Evolutionary conservation across 1,284 basidiomycete genomes (phyloP).

Genomic region (Boletus sp.): DNA sequence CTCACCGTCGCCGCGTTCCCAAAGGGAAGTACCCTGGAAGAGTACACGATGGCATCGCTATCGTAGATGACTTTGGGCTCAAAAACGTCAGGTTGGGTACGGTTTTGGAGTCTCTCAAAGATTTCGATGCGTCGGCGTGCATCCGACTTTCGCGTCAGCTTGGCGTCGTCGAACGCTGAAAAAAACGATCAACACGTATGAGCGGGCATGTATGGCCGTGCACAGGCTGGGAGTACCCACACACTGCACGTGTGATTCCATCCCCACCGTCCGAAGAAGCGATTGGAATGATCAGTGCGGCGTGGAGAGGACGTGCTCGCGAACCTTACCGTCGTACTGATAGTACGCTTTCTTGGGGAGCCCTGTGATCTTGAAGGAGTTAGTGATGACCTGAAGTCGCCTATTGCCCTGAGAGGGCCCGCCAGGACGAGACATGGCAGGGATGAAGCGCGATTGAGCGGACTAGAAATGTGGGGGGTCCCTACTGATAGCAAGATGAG

Average conservation of each 20-base stretch:
- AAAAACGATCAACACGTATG: neutral
- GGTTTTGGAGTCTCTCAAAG: constrained; percentile 41
- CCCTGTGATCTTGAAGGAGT: neutral
- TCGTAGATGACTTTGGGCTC: constrained; percentile 43
- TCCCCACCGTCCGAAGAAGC: constrained; percentile 8
- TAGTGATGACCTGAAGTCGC: neutral
- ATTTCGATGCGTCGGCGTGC: constrained; percentile 35
- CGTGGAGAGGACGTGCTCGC: constrained; percentile 6
- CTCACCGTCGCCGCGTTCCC: constrained; percentile 29
- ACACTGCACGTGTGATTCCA: constrained; percentile 22
- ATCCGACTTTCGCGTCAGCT: neutral
- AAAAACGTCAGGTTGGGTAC: constrained; percentile 31
- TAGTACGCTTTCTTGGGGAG: neutral
- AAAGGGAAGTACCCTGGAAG: constrained; percentile 34
- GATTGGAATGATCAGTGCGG: constrained; percentile 6
- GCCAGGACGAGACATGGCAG: constrained; percentile 26
- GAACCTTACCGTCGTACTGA: neutral
- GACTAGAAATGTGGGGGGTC: neutral
- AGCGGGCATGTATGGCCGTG: constrained; percentile 15
- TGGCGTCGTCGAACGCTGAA: constrained; percentile 28
- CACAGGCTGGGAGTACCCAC: constrained; percentile 24
- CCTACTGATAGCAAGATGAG: neutral
- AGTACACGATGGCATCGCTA: constrained; percentile 44
- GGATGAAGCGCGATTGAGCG: constrained; percentile 7
- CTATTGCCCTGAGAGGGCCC: neutral